phyloP scores from a whole-genome alignment of 345 rosid genomes.

The Eucalyptus cladocalyx region DNA sequence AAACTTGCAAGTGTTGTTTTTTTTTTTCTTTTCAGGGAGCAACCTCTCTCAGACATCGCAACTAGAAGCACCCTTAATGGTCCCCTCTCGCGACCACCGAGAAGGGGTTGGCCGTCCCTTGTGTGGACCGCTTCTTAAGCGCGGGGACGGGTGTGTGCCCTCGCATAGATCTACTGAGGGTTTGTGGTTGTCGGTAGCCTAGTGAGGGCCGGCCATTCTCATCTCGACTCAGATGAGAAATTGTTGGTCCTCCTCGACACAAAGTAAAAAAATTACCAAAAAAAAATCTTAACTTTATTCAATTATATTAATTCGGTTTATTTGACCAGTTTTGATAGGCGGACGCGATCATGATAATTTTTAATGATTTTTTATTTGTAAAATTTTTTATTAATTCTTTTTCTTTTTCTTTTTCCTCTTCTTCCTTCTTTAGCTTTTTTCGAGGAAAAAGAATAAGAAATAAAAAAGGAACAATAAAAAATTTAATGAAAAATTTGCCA shows the following conservation, averaged over 20 bases:
- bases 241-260: background rate
- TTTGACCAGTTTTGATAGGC: fast-evolving
- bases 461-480: too few relatives aligned
- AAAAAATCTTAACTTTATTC: fast-evolving
- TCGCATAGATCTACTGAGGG: fast-evolving
- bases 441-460: too few relatives aligned
- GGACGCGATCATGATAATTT: fast-evolving
- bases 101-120: background rate
- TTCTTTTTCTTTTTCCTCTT: fast-evolving
- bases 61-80: background rate
- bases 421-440: too few relatives aligned
- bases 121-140: too few relatives aligned
- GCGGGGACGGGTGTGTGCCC: background rate
- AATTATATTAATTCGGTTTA: fast-evolving
- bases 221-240: fast-evolving
- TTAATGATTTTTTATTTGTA: too few relatives aligned
- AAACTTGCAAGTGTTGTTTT: background rate
- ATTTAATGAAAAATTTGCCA: too few relatives aligned
- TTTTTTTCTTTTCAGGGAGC: background rate
- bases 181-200: fast-evolving
- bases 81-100: background rate
- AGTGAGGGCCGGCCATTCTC: fast-evolving
- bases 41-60: fast-evolving
- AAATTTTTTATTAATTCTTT: too few relatives aligned
- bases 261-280: fast-evolving